Base-by-base conservation (phyloP, 768 basidiomycete species). In the Tulasnella sp. region DNA sequence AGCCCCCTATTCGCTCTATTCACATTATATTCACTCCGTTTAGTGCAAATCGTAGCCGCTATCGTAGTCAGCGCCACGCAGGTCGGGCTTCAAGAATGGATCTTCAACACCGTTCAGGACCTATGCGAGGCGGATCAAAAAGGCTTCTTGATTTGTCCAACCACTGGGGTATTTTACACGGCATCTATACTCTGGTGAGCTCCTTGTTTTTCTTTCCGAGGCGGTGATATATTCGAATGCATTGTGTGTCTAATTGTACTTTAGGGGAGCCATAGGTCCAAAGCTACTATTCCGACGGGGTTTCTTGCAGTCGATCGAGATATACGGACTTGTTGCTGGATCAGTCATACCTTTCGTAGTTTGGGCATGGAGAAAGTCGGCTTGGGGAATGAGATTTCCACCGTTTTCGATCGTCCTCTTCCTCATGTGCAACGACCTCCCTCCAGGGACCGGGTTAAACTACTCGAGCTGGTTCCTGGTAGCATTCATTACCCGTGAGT, bases 251-350 rank as follows among this genome's bases (percentile, higher is more conserved):
- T 44, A 19, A 5, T 44, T 16, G 14, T 4, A 17, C 22, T 67
- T 17, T n/a, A 81, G 83, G 83, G 83, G 83, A 29, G 74, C 83
- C 11, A 81, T 85, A 67, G 84, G 84, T 19, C 84, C 84, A 0
- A 72, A 72, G 14, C 77, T 83, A 1, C 78, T 81, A 32, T 85
- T 84, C 76, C 79, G 80, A 0, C 62, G 74, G 14, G 80, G 79
- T 0, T 47, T 79, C 0, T 42, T 81, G 11, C 84, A 84, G 75
- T 76, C 81, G 64, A 77, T 79, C 0, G 78, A 82, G 42, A 75
- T 82, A 1, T 85, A 78, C 75, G 81, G 79, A 17, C 67, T 81
- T 0, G 67, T 83, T 32, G 76, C 76, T 32, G 84, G 84, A 1
- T 81, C 80, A 0, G 2, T 84, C 14, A 69, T 82, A 16, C 84